Evolutionary conservation across 2,329 filamentous ascomycete genomes (phyloP).

Genomic region (Hymenoscyphus scutula): DNA sequence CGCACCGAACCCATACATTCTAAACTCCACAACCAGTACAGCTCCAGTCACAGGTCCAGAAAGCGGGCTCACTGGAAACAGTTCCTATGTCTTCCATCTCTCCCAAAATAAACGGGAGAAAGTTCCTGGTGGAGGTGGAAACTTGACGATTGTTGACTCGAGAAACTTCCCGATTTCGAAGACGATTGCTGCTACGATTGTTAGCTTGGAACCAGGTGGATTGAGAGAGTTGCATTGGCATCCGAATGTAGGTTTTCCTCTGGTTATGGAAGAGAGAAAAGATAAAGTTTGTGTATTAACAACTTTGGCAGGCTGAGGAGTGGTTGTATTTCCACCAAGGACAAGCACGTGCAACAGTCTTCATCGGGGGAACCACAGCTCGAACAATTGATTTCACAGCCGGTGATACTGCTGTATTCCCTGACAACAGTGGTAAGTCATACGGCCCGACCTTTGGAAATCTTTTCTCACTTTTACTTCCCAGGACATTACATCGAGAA

Average conservation of each 20-base stretch:
- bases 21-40: slow-evolving; percentile 33
- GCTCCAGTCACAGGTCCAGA: slow-evolving; percentile 51
- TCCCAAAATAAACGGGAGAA: slow-evolving; percentile 40
- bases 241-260: slow-evolving; percentile 54
- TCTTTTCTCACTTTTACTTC: slow-evolving; percentile 48
- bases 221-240: slow-evolving; percentile 70
- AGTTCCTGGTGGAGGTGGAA: slow-evolving; percentile 57
- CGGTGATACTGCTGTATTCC: slow-evolving; percentile 55
- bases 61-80: slow-evolving; percentile 52
- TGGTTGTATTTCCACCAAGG: slow-evolving; percentile 71
- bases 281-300: neutral
- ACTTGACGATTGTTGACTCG: slow-evolving; percentile 62
- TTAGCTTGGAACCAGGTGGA: slow-evolving; percentile 61
- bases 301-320: slow-evolving; percentile 55
- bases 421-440: neutral
- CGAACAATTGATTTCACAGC: slow-evolving; percentile 66
- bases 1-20: slow-evolving; percentile 19
- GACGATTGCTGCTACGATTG: slow-evolving; percentile 63
- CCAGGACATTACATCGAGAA: slow-evolving; percentile 68
- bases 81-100: slow-evolving; percentile 61
- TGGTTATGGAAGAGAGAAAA: too few species aligned
- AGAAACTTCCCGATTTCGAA: slow-evolving; percentile 65
- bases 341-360: slow-evolving; percentile 60
- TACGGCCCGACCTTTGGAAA: slow-evolving; percentile 21
- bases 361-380: slow-evolving; percentile 58